phyloP scores from a whole-genome alignment of 306 rosid species.

The Dalbergia oliveri region DNA sequence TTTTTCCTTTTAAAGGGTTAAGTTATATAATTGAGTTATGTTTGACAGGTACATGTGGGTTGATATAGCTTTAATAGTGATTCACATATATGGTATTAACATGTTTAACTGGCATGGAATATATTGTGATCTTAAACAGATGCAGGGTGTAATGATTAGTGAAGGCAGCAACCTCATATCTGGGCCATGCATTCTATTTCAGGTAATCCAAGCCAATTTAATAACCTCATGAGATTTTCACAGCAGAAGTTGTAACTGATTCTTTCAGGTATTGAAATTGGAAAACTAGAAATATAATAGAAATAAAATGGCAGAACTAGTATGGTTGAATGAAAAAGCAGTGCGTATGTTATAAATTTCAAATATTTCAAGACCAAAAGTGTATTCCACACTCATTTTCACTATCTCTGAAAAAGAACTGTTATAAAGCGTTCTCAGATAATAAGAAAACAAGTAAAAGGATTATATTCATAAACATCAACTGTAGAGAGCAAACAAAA shows the following conservation, averaged over 20 bases:
- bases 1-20: too few relatives aligned
- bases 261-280: neutral
- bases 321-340: neutral
- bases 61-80: neutral
- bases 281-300: neutral
- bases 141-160: too few relatives aligned
- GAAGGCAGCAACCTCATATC: too few relatives aligned
- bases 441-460: constrained; percentile 6
- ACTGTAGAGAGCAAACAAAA: neutral
- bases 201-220: too few relatives aligned
- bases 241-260: neutral
- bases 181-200: too few relatives aligned
- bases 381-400: neutral
- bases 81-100: neutral
- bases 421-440: neutral
- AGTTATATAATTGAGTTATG: too few relatives aligned
- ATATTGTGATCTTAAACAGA: neutral
- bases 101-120: neutral
- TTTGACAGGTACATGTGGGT: neutral
- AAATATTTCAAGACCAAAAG: neutral
- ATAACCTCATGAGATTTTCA: neutral
- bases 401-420: neutral
- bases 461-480: neutral
- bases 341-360: neutral
- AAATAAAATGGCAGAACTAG: neutral